Evolutionary conservation across 768 basidiomycete species (phyloP).

Genomic region (Neoboletus brunneissimus): DNA sequence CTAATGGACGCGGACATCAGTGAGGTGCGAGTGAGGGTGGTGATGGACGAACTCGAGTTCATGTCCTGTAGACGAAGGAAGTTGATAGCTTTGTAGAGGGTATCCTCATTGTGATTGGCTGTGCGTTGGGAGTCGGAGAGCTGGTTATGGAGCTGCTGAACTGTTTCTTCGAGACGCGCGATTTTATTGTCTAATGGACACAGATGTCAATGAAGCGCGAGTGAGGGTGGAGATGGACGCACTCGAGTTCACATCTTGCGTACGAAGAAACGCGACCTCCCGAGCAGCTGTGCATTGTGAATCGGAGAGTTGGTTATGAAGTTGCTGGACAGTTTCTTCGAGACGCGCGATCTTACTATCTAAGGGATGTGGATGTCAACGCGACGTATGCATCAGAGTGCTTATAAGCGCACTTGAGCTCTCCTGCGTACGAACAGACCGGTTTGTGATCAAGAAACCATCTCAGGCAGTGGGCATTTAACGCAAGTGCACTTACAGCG

Average conservation of each 20-base stretch:
- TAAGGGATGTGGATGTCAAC: too few relatives aligned
- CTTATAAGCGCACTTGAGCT: too few relatives aligned
- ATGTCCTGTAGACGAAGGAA: neutral
- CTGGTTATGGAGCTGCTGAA: neutral
- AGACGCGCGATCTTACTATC: too few relatives aligned
- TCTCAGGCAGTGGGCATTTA: too few relatives aligned
- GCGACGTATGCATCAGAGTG: too few relatives aligned
- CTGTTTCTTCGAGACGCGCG: neutral
- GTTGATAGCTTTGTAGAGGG: neutral
- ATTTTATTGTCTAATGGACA: neutral
- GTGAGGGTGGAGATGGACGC: neutral
- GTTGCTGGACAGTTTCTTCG: too few relatives aligned
- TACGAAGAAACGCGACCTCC: neutral
- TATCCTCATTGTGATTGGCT: neutral
- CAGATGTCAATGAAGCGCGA: neutral
- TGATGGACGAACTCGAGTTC: neutral
- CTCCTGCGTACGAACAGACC: too few relatives aligned
- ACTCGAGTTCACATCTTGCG: neutral
- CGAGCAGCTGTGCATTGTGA: neutral
- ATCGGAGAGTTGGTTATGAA: neutral
- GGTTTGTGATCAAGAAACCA: too few relatives aligned
- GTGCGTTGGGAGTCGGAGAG: neutral
- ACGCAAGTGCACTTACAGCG: too few relatives aligned
- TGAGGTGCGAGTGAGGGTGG: neutral
- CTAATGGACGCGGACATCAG: neutral